Evolutionary conservation across 139 green algal genomes (phyloP), one percentile per base, ranked within the genome.

Genomic region (Haematococcus sp.): DNA sequence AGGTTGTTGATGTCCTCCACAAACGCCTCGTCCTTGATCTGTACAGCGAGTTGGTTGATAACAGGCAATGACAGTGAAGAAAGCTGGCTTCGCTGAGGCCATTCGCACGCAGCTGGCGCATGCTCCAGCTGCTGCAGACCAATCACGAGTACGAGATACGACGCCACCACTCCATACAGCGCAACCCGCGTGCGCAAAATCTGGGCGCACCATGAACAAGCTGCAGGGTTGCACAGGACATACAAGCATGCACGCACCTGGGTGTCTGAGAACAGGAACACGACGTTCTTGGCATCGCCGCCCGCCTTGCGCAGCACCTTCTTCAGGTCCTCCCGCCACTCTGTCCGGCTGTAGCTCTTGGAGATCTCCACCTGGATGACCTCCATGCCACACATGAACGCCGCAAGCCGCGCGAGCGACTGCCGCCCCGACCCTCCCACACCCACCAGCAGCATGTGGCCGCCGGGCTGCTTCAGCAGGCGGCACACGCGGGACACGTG

Each of bases 1-100:
- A 94, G 76, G 80, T 93, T 93, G 85, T 94, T 94, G 78, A 94
- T 87, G 80, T 94, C 89, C 77, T 94, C 89, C 61, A 94, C 78
- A 74, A 90, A 93, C 7, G 86, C 84, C 76, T 94, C 88, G 28
- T 89, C 81, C 76, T 89, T 91, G 71, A 94, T 93, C 75, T 93
- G 88, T 4, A 7, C 7, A 19, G 40, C 11, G 40, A 11, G 7
- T 7, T 7, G 40, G 40, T 7, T 49, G 40, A 7, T 19, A n/a
- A n/a, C n/a, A n/a, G n/a, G n/a, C n/a, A n/a, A n/a, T n/a, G n/a
- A n/a, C n/a, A n/a, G n/a, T n/a, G n/a, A n/a, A n/a, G n/a, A n/a
- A n/a, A n/a, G n/a, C n/a, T n/a, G n/a, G n/a, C n/a, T n/a, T n/a
- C n/a, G n/a, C n/a, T n/a, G n/a, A n/a, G n/a, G n/a, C n/a, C n/a